Evolutionary conservation across 495 filamentous ascomycete species (phyloP), one percentile per base, ranked within the genome.

Genomic region (Talaromyces stipitatus): DNA sequence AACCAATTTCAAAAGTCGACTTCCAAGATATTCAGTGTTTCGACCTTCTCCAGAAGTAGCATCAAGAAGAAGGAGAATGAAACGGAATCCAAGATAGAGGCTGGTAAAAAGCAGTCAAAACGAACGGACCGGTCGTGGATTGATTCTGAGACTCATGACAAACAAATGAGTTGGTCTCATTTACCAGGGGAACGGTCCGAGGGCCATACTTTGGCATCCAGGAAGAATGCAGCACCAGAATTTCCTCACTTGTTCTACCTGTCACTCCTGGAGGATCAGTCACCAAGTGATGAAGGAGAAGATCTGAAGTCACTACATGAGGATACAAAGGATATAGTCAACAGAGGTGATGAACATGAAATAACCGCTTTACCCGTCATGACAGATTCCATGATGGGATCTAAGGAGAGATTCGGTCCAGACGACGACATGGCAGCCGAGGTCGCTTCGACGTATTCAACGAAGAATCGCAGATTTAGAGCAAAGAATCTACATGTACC

Each of bases 301-400:
- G 45, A 48, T 14, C 18, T 14, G 18, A 48, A 48, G 22, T 48
- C 45, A 48, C 45, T 66, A n/a, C 58, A 67, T 26, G 66, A 69
- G 1, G 50, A 56, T 22, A 56, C 59, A 22, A 24, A 52, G 33
- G 50, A 59, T 29, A 43, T 54, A 48, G 45, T 38, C 24, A 28
- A 26, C 26, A 53, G 53, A 1, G 53, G 55, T 16, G 69, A 72
- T 32, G 62, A 62, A 24, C 70, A 71, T 3, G 63, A 66, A 11
- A 70, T 75, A 55, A 75, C 74, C 9, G 74, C 72, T 10, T 66
- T 77, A 41, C 72, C 74, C 36, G 60, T 63, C 33, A 54, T 74
- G 3, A 24, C 12, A 22, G 12, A 48, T 10, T 27, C 28, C n/a
- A 20, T 29, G 18, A 9, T 28, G 18, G 26, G 22, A 14, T 18